phyloP scores from a whole-genome alignment of 192 early-diverging fungal genomes.

The Rhizophagus sp. region DNA sequence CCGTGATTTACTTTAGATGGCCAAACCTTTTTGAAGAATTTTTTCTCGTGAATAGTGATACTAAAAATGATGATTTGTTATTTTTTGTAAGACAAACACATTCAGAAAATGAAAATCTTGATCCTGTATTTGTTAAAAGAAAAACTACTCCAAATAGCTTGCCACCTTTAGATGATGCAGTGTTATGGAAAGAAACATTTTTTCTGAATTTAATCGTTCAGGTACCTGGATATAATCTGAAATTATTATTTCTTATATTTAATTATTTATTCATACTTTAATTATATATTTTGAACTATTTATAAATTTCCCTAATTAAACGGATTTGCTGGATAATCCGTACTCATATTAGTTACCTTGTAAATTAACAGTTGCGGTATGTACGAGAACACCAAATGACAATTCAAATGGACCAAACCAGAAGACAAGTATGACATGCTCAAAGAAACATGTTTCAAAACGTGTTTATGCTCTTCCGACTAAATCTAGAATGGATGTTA shows the following conservation, averaged over 20 bases:
- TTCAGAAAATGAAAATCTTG: slow-evolving; percentile 45
- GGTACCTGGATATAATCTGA: slow-evolving; percentile 22
- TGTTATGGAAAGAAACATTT: slow-evolving; percentile 92
- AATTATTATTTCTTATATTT: slow-evolving; percentile 3
- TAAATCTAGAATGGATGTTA: slow-evolving; percentile 90
- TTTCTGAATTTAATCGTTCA: slow-evolving; percentile 90
- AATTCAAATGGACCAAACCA: slow-evolving; percentile 22
- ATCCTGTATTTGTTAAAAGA: slow-evolving; percentile 84
- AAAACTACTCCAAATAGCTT: slow-evolving; percentile 60
- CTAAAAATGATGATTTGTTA: slow-evolving; percentile 80
- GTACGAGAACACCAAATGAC: slow-evolving; percentile 52
- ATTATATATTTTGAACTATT: too few relatives aligned
- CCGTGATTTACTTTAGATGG: slow-evolving; percentile 44
- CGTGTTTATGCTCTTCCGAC: slow-evolving; percentile 87
- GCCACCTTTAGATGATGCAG: slow-evolving; percentile 66
- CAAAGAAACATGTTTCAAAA: slow-evolving; percentile 71
- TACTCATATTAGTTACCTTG: slow-evolving; percentile 62
- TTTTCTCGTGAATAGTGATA: slow-evolving; percentile 69
- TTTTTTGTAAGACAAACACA: slow-evolving; percentile 75
- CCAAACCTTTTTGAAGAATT: slow-evolving; percentile 66
- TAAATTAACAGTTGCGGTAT: slow-evolving; percentile 88
- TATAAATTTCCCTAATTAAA: not conserved
- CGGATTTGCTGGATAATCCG: not conserved
- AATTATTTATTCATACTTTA: not conserved
- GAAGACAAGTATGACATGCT: slow-evolving; percentile 69